These are phyloP conservation scores for Alliaria petiolata DNA, from an alignment of 345 rosid species.

Conservation along the genomic window DNA sequence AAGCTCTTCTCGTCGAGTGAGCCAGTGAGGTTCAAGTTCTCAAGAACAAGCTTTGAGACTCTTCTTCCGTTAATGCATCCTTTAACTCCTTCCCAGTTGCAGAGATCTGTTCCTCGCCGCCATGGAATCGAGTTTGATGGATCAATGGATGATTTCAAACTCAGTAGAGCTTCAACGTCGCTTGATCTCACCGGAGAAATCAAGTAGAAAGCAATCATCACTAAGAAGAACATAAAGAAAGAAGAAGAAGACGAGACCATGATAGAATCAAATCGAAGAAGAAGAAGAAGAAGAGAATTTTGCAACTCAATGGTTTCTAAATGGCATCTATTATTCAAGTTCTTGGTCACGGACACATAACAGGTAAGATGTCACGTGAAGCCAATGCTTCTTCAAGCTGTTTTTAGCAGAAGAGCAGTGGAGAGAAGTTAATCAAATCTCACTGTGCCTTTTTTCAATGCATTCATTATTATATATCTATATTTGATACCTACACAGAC, in stretches of 20 bases:
- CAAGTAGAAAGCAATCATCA: slow-evolving; percentile 1
- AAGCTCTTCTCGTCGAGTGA: slow-evolving; percentile 45
- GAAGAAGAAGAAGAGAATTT: neutral
- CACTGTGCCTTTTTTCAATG: neutral
- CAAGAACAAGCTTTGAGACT: slow-evolving; percentile 79
- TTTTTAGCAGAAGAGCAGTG: slow-evolving; percentile 8
- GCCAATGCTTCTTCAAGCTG: slow-evolving; percentile 21
- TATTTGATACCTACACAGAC: neutral
- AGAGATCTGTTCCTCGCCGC: slow-evolving; percentile 52
- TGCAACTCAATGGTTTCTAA: neutral
- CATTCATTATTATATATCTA: neutral
- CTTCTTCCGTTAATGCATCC: slow-evolving; percentile 66
- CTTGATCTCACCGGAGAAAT: slow-evolving; percentile 52
- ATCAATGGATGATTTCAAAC: slow-evolving; percentile 67
- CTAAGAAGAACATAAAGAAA: neutral
- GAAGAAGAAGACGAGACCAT: slow-evolving; percentile 12
- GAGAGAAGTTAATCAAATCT: slow-evolving; percentile 23
- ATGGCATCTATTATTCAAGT: neutral
- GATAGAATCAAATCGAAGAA: neutral
- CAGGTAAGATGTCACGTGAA: slow-evolving; percentile 28
- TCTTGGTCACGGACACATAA: slow-evolving; percentile 26
- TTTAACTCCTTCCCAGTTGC: slow-evolving; percentile 77
- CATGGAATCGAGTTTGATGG: slow-evolving; percentile 57
- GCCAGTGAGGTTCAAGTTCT: slow-evolving; percentile 64
- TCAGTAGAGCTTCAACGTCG: slow-evolving; percentile 56